Conservation (phyloP, 148 eudicot genomes). For the Linanthus parryae region DNA sequence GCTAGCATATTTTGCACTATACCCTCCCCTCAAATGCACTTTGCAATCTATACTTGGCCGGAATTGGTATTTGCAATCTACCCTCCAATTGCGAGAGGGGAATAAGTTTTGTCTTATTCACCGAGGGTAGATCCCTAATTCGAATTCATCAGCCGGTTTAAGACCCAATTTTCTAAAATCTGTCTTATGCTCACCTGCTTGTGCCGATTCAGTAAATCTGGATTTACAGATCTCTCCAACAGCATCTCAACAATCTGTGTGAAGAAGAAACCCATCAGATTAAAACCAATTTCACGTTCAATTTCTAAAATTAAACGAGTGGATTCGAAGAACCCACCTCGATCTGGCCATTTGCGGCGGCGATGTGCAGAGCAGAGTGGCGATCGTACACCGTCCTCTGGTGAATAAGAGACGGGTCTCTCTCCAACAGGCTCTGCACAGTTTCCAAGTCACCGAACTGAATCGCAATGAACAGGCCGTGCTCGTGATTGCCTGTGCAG, state of each 20-base stretch:
- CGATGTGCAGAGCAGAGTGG: constrained; percentile 74
- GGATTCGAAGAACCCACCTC: constrained; percentile 41
- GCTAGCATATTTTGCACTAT: too few relatives aligned
- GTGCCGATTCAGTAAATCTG: constrained; percentile 76
- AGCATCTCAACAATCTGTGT: constrained; percentile 64
- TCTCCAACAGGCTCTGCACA: constrained; percentile 27
- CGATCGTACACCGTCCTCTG: constrained; percentile 59
- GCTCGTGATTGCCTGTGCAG: constrained; percentile 39
- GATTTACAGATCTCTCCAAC: constrained; percentile 62
- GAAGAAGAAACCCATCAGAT: constrained; percentile 8
- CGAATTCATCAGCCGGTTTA: too few relatives aligned
- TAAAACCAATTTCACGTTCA: neutral
- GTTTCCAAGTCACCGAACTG: constrained; percentile 57
- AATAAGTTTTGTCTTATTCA: too few relatives aligned
- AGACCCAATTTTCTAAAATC: too few relatives aligned
- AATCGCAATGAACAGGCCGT: constrained; percentile 47
- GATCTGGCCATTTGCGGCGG: constrained; percentile 91
- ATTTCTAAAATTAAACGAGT: neutral
- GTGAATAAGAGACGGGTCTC: constrained; percentile 39
- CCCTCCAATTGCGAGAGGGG: too few relatives aligned
- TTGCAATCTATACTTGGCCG: too few relatives aligned
- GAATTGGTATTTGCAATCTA: too few relatives aligned
- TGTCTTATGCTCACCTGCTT: constrained; percentile 84
- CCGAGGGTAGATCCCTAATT: too few relatives aligned
- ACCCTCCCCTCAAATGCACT: too few relatives aligned